Evolutionary conservation across 208 protist genomes (phyloP), one percentile per base, ranked within the genome.

Genomic region (Leishmania amazonensis): DNA sequence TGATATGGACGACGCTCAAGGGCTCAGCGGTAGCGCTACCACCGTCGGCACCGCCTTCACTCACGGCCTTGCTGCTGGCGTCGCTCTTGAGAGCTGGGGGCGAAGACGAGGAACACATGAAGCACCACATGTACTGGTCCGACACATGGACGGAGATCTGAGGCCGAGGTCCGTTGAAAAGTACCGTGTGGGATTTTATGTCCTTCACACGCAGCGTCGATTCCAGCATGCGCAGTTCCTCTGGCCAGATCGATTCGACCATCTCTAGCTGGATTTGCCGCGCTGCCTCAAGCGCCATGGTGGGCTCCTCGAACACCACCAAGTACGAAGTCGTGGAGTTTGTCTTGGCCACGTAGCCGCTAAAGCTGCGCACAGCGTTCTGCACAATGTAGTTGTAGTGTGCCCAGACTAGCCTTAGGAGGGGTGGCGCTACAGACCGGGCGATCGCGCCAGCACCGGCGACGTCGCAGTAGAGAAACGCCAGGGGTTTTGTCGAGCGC

Each of bases 321-420:
- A 96, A 79, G 75, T 96, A 97, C 4, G 87, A 89, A 1, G 90
- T 81, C 38, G 65, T 31, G 57, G 85, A 86, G 85, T 95, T 90
- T 5, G 92, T 95, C 76, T 91, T 89, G 31, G 83, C 85, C 72
- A 97, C 83, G 76, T 89, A 94, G 38, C 93, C 92, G 60, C 87
- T 72, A 62, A 82, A 87, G 8, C 81, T 70, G 70, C 83, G 75
- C 17, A 95, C 42, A 6, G 83, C 76, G 45, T 70, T 78, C 75
- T 96, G 90, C 28, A 96, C 90, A 70, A 95, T 80, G 79, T 88
- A 84, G 81, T 97, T 96, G 79, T 96, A 97, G 81, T 95, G 87
- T 28, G 80, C 84, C 57, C 86, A 86, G 40, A 95, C 83, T 7
- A 83, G 76, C 60, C 76, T 79, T 67, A 90, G 83, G 31, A 94